Percentiles rank a stretch among this genome's conserved stretches.
phyloP scores from a whole-genome alignment of 1,139 yeast species.

The Pichia sp. region DNA sequence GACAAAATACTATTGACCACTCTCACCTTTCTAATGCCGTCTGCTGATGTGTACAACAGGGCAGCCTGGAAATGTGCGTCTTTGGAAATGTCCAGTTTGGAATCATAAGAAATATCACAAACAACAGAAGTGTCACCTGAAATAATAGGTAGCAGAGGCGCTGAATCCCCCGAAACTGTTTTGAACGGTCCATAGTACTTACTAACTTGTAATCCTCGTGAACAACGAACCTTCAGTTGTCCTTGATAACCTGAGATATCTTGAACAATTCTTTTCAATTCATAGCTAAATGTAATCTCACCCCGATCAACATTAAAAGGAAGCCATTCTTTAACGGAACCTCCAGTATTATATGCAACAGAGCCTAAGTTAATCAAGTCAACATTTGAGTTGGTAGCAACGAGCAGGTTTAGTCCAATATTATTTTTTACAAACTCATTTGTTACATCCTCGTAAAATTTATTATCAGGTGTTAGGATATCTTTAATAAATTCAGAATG shows the following conservation, averaged over 20 bases:
- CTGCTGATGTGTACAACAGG: slow-evolving; percentile 65
- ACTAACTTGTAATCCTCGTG: slow-evolving; percentile 81
- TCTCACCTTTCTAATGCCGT: slow-evolving; percentile 76
- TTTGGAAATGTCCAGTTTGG: slow-evolving; percentile 56
- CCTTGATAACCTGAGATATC: slow-evolving; percentile 66
- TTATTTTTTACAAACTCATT: slow-evolving; percentile 49
- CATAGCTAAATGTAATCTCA: slow-evolving; percentile 56
- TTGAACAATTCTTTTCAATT: slow-evolving; percentile 41
- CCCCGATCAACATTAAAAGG: slow-evolving; percentile 66
- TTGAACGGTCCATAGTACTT: slow-evolving; percentile 58
- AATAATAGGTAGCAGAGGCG: slow-evolving; percentile 66
- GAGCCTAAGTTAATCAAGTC: slow-evolving; percentile 71
- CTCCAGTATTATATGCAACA: slow-evolving; percentile 67
- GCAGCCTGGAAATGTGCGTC: slow-evolving; percentile 95
- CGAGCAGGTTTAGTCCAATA: slow-evolving; percentile 72
- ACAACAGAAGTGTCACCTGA: slow-evolving; percentile 61
- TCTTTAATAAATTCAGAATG: slow-evolving; percentile 48
- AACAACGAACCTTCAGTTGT: slow-evolving; percentile 77
- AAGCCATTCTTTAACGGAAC: slow-evolving; percentile 56
- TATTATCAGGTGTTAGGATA: slow-evolving; percentile 51
- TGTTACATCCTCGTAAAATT: slow-evolving; percentile 55
- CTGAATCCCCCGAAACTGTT: slow-evolving; percentile 29
- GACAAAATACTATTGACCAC: slow-evolving; percentile 78
- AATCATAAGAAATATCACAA: slow-evolving; percentile 70
- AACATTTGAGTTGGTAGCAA: slow-evolving; percentile 51